A percentile compares a stretch with the other conserved stretches of the same genome.
Evolutionary conservation across 1,284 basidiomycete species (phyloP).

Genomic region (Veloporphyrellus conicus): DNA sequence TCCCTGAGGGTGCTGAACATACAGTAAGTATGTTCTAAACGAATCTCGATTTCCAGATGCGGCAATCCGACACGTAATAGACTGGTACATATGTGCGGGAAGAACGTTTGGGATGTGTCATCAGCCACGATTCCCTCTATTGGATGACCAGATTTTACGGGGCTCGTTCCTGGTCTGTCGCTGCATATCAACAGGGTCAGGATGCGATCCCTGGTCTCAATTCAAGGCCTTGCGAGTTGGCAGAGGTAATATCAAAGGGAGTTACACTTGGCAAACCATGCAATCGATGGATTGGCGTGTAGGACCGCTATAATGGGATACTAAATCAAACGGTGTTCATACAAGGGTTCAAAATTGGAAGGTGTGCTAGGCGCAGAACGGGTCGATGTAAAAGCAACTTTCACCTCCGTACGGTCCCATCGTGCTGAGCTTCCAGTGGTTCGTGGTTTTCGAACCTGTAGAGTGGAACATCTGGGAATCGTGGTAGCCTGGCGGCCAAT

Average conservation of each 20-base stretch:
- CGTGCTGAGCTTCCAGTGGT: not conserved
- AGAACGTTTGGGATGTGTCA: slow-evolving; percentile 1
- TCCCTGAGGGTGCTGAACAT: slow-evolving; percentile 17
- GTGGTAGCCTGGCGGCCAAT: not conserved
- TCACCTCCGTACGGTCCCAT: not conserved
- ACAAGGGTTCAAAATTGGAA: too few species aligned
- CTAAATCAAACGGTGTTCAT: not conserved
- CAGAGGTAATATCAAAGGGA: not conserved
- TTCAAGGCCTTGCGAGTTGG: not conserved
- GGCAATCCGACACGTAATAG: not conserved
- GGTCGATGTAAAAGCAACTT: not conserved
- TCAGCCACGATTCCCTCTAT: not conserved
- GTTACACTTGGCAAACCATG: not conserved
- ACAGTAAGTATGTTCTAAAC: not conserved
- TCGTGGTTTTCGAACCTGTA: not conserved
- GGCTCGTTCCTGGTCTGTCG: not conserved
- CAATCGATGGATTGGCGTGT: not conserved
- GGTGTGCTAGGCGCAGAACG: not conserved
- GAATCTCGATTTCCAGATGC: not conserved
- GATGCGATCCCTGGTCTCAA: not conserved
- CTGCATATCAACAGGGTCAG: not conserved
- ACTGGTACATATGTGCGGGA: slow-evolving; percentile 14
- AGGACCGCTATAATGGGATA: not conserved
- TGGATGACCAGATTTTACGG: not conserved
- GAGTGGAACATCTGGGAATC: not conserved